A percentile compares a stretch with the other conserved stretches of the same genome.
Evolutionary conservation across 352 stramenopile genomes (phyloP).

Genomic region (Phytophthora pinifolia): DNA sequence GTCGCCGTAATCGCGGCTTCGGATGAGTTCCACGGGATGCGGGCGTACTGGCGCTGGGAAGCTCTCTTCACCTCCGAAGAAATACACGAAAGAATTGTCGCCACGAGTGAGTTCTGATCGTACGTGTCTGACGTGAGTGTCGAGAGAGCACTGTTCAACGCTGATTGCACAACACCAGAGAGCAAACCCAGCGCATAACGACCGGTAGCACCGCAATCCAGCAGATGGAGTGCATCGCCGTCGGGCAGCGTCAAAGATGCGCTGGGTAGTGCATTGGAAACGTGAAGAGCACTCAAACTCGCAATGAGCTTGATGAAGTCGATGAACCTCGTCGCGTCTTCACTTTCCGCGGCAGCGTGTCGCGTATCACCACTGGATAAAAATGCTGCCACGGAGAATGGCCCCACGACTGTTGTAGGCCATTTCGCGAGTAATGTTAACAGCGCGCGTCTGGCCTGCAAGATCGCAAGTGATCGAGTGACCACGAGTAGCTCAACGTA

Average conservation of each 20-base stretch:
- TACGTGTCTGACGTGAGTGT: slow-evolving; percentile 14
- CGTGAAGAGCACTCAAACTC: slow-evolving; percentile 56
- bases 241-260: slow-evolving; percentile 35
- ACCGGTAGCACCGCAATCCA: slow-evolving; percentile 59
- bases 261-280: slow-evolving; percentile 30
- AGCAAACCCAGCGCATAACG: slow-evolving; percentile 56
- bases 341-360: slow-evolving; percentile 15
- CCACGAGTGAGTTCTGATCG: slow-evolving; percentile 42
- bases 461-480: slow-evolving; percentile 76
- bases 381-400: slow-evolving; percentile 58
- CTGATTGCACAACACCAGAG: slow-evolving; percentile 47
- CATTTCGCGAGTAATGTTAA: slow-evolving; percentile 80
- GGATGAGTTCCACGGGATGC: slow-evolving; percentile 81
- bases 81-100: slow-evolving; percentile 61
- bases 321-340: slow-evolving; percentile 57
- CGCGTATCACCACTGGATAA: slow-evolving; percentile 20
- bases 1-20: slow-evolving; percentile 69
- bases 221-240: slow-evolving; percentile 45
- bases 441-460: slow-evolving; percentile 75
- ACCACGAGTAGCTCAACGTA: slow-evolving; percentile 78
- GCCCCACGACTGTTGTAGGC: slow-evolving; percentile 53
- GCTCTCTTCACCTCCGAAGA: slow-evolving; percentile 62
- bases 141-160: slow-evolving; percentile 40
- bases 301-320: slow-evolving; percentile 87
- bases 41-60: slow-evolving; percentile 76